A percentile compares a stretch with the other conserved stretches of the same genome.
These are phyloP conservation scores for Neodidymelliopsis sp. DNA, from an alignment of 2,329 filamentous ascomycete genomes.

Conservation along the genomic window DNA sequence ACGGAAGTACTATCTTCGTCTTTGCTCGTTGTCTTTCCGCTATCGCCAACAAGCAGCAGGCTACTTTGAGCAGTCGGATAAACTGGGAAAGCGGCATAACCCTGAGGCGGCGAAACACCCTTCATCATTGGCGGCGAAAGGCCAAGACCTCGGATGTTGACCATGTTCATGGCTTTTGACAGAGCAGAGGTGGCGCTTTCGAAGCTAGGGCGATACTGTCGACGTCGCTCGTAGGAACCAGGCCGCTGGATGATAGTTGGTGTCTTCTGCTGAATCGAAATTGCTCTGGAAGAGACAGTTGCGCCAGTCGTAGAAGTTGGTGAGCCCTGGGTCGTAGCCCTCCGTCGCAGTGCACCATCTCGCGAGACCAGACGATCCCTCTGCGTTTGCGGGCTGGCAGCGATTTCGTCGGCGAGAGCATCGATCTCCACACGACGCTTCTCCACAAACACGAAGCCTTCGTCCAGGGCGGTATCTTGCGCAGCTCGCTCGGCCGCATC, in stretches of 20 bases:
- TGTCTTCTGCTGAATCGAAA: constrained; percentile 74
- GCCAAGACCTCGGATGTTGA: constrained; percentile 78
- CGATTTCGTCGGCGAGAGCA: constrained; percentile 93
- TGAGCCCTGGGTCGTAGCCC: constrained; percentile 78
- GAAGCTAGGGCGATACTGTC: constrained; percentile 74
- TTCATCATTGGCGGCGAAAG: constrained; percentile 67
- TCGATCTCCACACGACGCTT: constrained; percentile 96
- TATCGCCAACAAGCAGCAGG: constrained; percentile 68
- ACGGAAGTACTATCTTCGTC: constrained; percentile 84
- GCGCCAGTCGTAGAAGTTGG: constrained; percentile 75
- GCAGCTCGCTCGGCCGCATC: constrained; percentile 71
- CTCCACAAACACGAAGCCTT: constrained; percentile 95
- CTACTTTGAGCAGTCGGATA: constrained; percentile 80
- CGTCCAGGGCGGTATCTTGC: constrained; percentile 87
- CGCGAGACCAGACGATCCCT: constrained; percentile 59
- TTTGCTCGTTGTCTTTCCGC: constrained; percentile 65
- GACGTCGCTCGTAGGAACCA: constrained; percentile 80
- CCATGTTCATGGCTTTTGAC: constrained; percentile 93
- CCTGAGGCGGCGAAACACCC: constrained; percentile 74
- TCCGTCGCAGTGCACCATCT: constrained; percentile 71
- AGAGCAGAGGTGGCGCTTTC: constrained; percentile 89
- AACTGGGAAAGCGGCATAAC: constrained; percentile 82
- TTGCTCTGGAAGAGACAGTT: constrained; percentile 73
- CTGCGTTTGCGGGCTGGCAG: constrained; percentile 73
- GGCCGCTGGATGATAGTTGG: constrained; percentile 72